Conservation (phyloP, 257 asterid genomes). For the Craterostigma plantagineum region DNA sequence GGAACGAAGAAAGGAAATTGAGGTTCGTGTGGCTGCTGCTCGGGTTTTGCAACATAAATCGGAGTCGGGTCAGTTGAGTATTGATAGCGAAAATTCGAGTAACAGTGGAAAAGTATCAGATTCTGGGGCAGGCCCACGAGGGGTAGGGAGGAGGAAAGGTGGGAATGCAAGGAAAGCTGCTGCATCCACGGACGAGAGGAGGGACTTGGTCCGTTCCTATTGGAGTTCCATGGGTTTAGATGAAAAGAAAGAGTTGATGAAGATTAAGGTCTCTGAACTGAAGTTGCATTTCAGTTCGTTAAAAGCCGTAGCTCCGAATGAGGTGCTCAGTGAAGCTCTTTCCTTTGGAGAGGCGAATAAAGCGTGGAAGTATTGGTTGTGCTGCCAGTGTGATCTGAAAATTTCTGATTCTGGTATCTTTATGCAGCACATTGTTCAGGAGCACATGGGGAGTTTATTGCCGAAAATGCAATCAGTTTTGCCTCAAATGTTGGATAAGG, state of each 20-base stretch:
- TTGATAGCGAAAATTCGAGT: conserved; percentile 22
- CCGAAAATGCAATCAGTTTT: conserved; percentile 63
- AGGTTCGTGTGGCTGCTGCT: conserved; percentile 78
- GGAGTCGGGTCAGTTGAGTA: conserved; percentile 17
- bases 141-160: conserved; percentile 37
- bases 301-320: conserved; percentile 28
- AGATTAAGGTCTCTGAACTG: conserved; percentile 28
- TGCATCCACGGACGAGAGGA: conserved; percentile 47
- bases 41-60: conserved; percentile 65
- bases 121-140: conserved; percentile 29
- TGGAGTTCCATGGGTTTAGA: conserved; percentile 45
- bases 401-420: conserved; percentile 28
- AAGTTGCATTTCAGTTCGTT: conserved; percentile 36
- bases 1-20: conserved; percentile 75
- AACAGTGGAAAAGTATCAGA: conserved; percentile 20
- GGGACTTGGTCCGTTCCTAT: conserved; percentile 41
- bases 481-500: conserved; percentile 60
- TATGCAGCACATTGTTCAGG: conserved; percentile 42
- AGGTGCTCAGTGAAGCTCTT: conserved; percentile 49
- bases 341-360: conserved; percentile 34
- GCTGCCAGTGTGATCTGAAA: conserved; percentile 52
- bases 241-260: conserved; percentile 31
- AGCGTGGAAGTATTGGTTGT: conserved; percentile 50
- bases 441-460: conserved; percentile 37
- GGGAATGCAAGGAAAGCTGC: conserved; percentile 28